Base-by-base conservation (phyloP, 371 early-diverging fungal species). In the Encephalitozoon romaleae region DNA sequence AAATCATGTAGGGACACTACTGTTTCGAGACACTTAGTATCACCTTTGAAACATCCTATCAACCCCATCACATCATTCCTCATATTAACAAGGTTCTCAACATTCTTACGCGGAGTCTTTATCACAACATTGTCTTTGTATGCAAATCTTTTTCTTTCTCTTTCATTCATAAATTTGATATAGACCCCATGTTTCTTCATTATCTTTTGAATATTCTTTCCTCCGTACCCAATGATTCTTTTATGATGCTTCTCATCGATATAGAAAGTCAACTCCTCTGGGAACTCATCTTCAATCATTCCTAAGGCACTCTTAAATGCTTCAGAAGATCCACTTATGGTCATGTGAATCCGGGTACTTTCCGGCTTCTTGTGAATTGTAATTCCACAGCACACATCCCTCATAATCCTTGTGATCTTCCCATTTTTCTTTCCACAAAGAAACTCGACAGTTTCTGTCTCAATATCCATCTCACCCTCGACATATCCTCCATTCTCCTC, bases 151-250 rank as follows among this genome's bases (percentile, higher is more conserved):
- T 11, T 9, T 49, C 67, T 41, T 49, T 81, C 81, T 4, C 63
- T 28, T 39, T 74, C 74, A 28, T 76, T 78, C 72, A 82, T 77
- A 80, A 93, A 93, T 82, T 93, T 94, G 70, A 94, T 92, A 78
- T 92, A 93, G 1, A 94, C 93, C 23, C 92, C 93, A 77, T 89
- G 91, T 76, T 91, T 90, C 71, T 92, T 94, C 94, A 94, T 94
- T 79, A 93, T 91, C 52, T 89, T 86, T 76, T 93, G 93, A 70
- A 94, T 93, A 83, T 92, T 91, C 80, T 92, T 93, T 74, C 94
- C 94, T 3, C 91, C 92, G 18, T 90, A 90, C 25, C 94, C 94
- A 76, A 94, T 94, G 74, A 94, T 92, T 23, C 92, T 89, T 83
- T 92, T 93, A 85, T 94, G 94, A 78, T 89, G 90, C 2, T 88